Evolutionary conservation across 2,329 filamentous ascomycete genomes (phyloP).

Genomic region (Pyricularia sp.): DNA sequence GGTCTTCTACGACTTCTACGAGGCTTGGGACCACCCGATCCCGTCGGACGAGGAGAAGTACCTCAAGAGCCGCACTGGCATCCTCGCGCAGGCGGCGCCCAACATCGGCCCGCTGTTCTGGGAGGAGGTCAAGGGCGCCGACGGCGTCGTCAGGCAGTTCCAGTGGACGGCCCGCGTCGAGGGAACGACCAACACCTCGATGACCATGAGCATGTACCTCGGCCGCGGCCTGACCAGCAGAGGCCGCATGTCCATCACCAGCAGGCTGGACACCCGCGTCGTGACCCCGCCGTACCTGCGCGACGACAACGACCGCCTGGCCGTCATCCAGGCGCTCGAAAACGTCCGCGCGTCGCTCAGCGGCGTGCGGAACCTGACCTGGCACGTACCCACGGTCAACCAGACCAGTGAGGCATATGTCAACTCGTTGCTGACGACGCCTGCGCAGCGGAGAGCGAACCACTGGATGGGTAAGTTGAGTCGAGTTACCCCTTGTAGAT

Average conservation of each 20-base stretch:
- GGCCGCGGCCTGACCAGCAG: constrained; percentile 44
- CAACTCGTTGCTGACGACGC: constrained; percentile 17
- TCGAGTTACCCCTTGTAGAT: constrained; percentile 2
- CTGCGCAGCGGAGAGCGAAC: constrained; percentile 21
- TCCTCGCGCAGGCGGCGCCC: constrained; percentile 45
- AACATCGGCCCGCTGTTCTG: constrained; percentile 23
- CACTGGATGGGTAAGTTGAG: constrained; percentile 28
- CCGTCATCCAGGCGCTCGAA: constrained; percentile 44
- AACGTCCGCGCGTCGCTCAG: constrained; percentile 37
- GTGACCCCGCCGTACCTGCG: constrained; percentile 42
- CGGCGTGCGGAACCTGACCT: constrained; percentile 34
- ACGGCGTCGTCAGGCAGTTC: constrained; percentile 48
- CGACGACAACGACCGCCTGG: constrained; percentile 38
- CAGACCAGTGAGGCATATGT: constrained; percentile 38
- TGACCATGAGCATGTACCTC: constrained; percentile 29
- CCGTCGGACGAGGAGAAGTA: constrained; percentile 29
- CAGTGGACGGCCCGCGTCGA: constrained; percentile 57
- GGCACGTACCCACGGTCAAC: constrained; percentile 32
- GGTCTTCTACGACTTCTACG: constrained; percentile 52
- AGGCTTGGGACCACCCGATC: constrained; percentile 39
- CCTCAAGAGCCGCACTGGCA: constrained; percentile 38
- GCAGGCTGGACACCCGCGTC: constrained; percentile 39
- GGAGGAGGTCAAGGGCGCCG: constrained; percentile 42
- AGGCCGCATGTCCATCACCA: constrained; percentile 43
- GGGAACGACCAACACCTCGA: constrained; percentile 20